Percentiles rank a stretch among this genome's conserved stretches.
phyloP scores from a whole-genome alignment of 768 basidiomycete species.

The Steccherinum ochraceum region DNA sequence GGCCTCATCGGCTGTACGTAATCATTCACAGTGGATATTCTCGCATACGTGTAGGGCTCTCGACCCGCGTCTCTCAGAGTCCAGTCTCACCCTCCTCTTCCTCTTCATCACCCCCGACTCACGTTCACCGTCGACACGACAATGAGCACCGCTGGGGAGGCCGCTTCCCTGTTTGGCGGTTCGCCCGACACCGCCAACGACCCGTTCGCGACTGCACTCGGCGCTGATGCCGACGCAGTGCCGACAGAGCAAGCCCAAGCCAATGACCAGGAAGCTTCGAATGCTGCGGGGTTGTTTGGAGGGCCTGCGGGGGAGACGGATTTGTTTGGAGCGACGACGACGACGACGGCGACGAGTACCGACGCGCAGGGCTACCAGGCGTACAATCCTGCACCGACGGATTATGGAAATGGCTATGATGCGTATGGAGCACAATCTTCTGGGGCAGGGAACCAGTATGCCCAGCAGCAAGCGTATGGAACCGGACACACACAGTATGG shows the following conservation, averaged over 20 bases:
- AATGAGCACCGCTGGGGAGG: slow-evolving; percentile 52
- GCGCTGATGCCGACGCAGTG: slow-evolving; percentile 10
- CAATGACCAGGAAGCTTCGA: slow-evolving; percentile 8
- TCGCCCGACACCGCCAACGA: slow-evolving; percentile 46
- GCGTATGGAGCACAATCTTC: background rate
- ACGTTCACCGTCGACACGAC: slow-evolving; percentile 4
- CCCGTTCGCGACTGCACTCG: slow-evolving; percentile 27
- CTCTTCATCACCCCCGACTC: slow-evolving; percentile 5
- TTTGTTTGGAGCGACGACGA: background rate
- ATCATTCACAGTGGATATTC: background rate
- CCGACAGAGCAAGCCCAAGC: slow-evolving; percentile 1
- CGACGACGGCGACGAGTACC: background rate
- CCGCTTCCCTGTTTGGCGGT: slow-evolving; percentile 73
- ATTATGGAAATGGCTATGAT: background rate
- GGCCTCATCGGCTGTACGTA: too few relatives aligned
- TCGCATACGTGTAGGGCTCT: background rate
- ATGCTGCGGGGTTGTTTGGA: slow-evolving; percentile 20
- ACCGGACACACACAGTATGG: background rate
- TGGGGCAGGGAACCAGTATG: background rate
- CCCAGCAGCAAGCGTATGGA: background rate
- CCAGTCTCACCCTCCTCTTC: slow-evolving; percentile 2
- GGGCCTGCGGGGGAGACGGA: slow-evolving; percentile 10
- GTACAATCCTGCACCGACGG: background rate
- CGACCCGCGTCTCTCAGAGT: too few relatives aligned
- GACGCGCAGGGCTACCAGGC: background rate